Base-by-base conservation (phyloP, 805 yeast species). In the Barnettozyma populi region DNA sequence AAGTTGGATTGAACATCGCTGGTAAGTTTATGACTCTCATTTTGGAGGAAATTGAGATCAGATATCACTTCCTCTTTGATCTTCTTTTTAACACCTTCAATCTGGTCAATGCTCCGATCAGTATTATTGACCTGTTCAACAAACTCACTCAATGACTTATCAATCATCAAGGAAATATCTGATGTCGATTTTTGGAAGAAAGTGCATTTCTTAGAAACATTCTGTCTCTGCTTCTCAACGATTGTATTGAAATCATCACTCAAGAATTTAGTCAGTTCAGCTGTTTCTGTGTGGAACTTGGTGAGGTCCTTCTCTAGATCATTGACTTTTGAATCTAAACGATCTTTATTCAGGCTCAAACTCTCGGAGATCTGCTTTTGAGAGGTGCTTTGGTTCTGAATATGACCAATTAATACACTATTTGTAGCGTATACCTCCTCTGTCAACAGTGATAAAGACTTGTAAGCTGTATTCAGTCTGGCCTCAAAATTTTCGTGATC, bases 401-500 rank as follows among this genome's bases (percentile, higher is more conserved):
- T 49, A 14, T 56, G 57, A 6, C 53, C 49, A n/a, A 54, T 45
- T 2, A 67, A 47, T 2, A 53, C 35, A 5, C 49, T 44, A 14
- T 52, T 39, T 3, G 53, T 41, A 14, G 43, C 19, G 1, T 24
- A 23, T 18, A 53, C 50, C 11, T 60, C 50, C 2, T 43, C 48
- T 16, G 48, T 43, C 21, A 54, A 21, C 8, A 31, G 29, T 7
- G 41, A 43, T 2, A 55, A 40, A 2, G 40, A 7, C 2, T 18
- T 10, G 20, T 61, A 61, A 2, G 57, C 34, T 10, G 47, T 41
- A 9, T 50, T 41, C 7, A 61, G 35, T 36, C 61, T 55, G 1
- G 31, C 41, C 29, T 60, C 61, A 3, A 63, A 55, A 2, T 51
- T 44, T 45, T 56, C 19, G 23, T 50, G 54, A 23, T 59, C 54